Evolutionary conservation across 495 filamentous ascomycete species (phyloP), one percentile per base, ranked within the genome.

Genomic region (Cercophora samala): DNA sequence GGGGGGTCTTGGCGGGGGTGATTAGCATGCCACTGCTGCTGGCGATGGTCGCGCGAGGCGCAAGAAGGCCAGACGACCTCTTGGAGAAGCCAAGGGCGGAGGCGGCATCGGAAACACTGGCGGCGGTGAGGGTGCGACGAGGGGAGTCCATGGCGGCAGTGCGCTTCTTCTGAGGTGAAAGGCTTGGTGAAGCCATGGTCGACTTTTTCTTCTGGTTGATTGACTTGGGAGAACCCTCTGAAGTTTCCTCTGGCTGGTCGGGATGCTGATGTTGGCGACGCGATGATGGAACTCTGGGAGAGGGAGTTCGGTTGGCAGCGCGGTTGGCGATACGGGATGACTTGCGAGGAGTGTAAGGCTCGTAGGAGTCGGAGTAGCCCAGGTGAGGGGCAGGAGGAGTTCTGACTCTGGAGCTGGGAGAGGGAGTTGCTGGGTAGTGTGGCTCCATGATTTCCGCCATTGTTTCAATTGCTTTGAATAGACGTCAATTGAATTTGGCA

Each of bases 1-100:
- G 85, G 0, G 95, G 95, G 2, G 94, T 97, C 78, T 97, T 99
- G 60, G 87, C 87, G 13, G 95, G 95, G 13, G 95, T 98, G 4
- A 93, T 93, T 60, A 97, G 84, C 81, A 91, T 91, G 19, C 79
- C 79, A 11, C 79, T 66, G 42, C 62, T 58, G 53, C 70, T 53
- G 3, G 63, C 58, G 4, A 63, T 60, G 21, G 52, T 52, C 5
- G 22, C 23, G 59, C 54, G 66, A 67, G 21, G 18, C 26, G 60
- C 25, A 4, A 21, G 13, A 64, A 52, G 52, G 59, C 2, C 56
- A 29, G 42, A 26, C 29, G 56, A 24, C 19, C 52, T 19, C 9
- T 29, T 54, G 21, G 67, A 53, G 29, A 77, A 69, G 52, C 80
- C 79, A 22, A 80, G 73, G 17, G 74, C 71, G 19, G 67, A 68